phyloP scores from a whole-genome alignment of 1,284 basidiomycete genomes.

The Heterobasidion annosum region DNA sequence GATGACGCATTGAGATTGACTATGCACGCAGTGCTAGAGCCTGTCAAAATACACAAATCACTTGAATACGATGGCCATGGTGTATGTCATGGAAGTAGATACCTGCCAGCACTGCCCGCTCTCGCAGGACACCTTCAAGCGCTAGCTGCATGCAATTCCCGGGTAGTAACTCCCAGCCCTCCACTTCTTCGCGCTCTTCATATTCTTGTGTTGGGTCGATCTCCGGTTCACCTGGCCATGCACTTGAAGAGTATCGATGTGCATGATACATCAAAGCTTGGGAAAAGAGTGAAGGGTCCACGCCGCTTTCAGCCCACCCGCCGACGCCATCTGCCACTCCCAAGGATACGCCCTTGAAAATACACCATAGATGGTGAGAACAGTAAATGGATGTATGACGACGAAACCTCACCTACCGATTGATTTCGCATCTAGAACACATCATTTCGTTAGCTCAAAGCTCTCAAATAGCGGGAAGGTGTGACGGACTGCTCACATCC shows the following conservation, averaged over 20 bases:
- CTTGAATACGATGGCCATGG: background rate
- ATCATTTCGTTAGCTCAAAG: background rate
- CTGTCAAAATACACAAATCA: slow-evolving; percentile 25
- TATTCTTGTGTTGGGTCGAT: slow-evolving; percentile 42
- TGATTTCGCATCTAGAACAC: slow-evolving; percentile 55
- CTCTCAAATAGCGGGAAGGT: slow-evolving; percentile 1
- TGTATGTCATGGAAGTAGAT: slow-evolving; percentile 3
- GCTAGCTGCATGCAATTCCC: slow-evolving; percentile 65
- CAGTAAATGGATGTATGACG: slow-evolving; percentile 5
- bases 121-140: slow-evolving; percentile 62
- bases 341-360: slow-evolving; percentile 62
- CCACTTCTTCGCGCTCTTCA: slow-evolving; percentile 37
- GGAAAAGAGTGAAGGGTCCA: slow-evolving; percentile 75
- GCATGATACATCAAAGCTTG: slow-evolving; percentile 67
- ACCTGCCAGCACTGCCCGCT: slow-evolving; percentile 70
- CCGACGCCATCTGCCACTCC: slow-evolving; percentile 67
- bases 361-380: slow-evolving; percentile 12
- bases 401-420: slow-evolving; percentile 50
- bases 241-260: slow-evolving; percentile 53
- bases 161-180: slow-evolving; percentile 65
- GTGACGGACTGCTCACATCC: slow-evolving; percentile 37
- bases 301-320: slow-evolving; percentile 67
- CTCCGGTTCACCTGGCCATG: slow-evolving; percentile 67
- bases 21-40: slow-evolving; percentile 83
- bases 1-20: slow-evolving; percentile 70